Conservation (phyloP, 1,284 basidiomycete species). For the Papiliotrema nemorosa region DNA sequence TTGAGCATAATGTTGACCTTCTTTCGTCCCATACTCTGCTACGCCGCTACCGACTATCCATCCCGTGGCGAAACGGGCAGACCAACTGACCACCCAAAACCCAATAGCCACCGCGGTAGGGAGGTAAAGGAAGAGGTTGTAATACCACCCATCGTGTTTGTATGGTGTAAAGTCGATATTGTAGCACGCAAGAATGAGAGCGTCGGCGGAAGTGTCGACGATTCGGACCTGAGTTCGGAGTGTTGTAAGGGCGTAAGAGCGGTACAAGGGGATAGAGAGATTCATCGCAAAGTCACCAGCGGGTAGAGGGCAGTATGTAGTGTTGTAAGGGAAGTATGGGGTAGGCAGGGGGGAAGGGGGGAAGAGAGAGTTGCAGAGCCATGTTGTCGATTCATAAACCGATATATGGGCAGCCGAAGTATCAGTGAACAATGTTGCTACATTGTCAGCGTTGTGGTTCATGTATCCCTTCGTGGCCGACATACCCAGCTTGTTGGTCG, state of each 20-base stretch:
- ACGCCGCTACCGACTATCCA: conserved; percentile 55
- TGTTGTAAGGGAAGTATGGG: conserved; percentile 47
- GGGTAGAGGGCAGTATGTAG: conserved; percentile 67
- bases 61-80: conserved; percentile 76
- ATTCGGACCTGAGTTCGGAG: conserved; percentile 78
- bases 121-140: conserved; percentile 73
- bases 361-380: conserved; percentile 69
- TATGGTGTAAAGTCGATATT: conserved; percentile 77
- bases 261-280: conserved; percentile 66
- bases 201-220: conserved; percentile 70
- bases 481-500: conserved; percentile 64
- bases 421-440: conserved; percentile 80
- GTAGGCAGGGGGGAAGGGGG: conserved; percentile 63
- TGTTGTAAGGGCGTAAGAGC: conserved; percentile 72
- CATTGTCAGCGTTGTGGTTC: neutral
- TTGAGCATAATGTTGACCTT: no score
- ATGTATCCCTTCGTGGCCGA: neutral
- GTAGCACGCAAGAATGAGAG: conserved; percentile 73
- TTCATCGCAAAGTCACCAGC: conserved; percentile 78
- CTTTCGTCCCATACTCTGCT: conserved; percentile 34
- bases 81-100: conserved; percentile 75
- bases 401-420: conserved; percentile 73
- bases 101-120: conserved; percentile 71
- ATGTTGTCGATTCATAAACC: conserved; percentile 65
- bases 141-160: conserved; percentile 61